phyloP scores from a whole-genome alignment of 2,329 filamentous ascomycete species.

The Verticillium longisporum region DNA sequence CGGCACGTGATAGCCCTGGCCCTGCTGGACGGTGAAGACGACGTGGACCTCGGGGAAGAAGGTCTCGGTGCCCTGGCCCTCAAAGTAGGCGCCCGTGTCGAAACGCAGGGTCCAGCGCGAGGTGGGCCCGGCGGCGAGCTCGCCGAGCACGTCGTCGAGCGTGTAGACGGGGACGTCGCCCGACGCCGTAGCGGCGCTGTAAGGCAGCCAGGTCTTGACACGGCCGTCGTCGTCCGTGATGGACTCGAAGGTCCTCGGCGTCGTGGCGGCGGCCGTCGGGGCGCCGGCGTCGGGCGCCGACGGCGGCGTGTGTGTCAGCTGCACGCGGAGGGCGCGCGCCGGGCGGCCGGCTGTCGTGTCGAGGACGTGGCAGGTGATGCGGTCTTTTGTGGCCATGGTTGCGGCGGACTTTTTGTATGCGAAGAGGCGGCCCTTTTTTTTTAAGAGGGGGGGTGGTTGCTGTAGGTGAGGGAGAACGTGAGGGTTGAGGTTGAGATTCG shows the following conservation, averaged over 20 bases:
- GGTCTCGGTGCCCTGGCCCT: conserved; percentile 53
- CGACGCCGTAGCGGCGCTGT: conserved; percentile 39
- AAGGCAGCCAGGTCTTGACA: conserved; percentile 61
- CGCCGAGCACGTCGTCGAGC: conserved; percentile 47
- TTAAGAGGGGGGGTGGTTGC: too few relatives aligned
- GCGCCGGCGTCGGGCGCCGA: conserved; percentile 16
- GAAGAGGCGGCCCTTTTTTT: too few relatives aligned
- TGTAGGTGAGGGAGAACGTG: neutral
- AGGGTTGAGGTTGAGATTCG: neutral
- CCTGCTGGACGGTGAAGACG: conserved; percentile 43
- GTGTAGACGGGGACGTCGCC: conserved; percentile 53
- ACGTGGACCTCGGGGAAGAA: conserved; percentile 57
- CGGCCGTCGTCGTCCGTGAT: conserved; percentile 71
- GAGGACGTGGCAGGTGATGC: conserved; percentile 82
- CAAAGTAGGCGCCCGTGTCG: conserved; percentile 67
- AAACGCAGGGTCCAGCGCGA: conserved; percentile 65
- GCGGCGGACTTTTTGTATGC: neutral
- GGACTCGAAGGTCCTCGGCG: conserved; percentile 49
- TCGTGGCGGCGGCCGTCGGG: conserved; percentile 20
- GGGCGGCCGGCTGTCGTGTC: conserved; percentile 72
- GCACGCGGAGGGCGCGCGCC: conserved; percentile 59
- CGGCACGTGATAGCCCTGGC: conserved; percentile 74
- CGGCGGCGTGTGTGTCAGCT: conserved; percentile 43
- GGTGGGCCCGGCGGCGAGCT: conserved; percentile 30
- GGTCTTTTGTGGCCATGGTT: conserved; percentile 36